phyloP scores from a whole-genome alignment of 768 basidiomycete species.

The Lactarius quietus region DNA sequence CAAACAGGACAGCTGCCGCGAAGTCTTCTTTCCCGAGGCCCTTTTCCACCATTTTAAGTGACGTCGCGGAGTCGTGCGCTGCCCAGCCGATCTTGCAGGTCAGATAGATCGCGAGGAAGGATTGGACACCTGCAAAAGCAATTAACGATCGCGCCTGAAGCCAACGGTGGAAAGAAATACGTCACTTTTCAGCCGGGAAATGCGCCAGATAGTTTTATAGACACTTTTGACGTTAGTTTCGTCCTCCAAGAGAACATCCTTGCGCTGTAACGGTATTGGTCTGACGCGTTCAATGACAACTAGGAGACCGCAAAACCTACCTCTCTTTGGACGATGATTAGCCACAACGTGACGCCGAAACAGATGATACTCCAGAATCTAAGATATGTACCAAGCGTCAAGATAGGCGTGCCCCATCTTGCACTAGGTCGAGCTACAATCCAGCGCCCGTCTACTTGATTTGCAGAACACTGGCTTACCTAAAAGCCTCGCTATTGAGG shows the following conservation, averaged over 20 bases:
- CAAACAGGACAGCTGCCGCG: constrained; percentile 88
- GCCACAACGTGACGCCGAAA: constrained; percentile 81
- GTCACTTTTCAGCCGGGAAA: constrained; percentile 86
- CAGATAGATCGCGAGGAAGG: constrained; percentile 80
- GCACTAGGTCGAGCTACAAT: constrained; percentile 37
- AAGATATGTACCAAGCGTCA: constrained; percentile 75
- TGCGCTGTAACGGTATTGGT: constrained; percentile 50
- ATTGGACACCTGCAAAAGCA: constrained; percentile 72
- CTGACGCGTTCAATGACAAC: background rate
- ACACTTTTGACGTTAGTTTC: constrained; percentile 89
- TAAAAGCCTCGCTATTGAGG: constrained; percentile 91
- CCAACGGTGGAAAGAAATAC: constrained; percentile 18
- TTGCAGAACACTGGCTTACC: constrained; percentile 39
- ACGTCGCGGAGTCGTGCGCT: constrained; percentile 88
- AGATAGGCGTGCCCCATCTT: constrained; percentile 73
- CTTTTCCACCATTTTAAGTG: constrained; percentile 94
- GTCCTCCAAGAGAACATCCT: constrained; percentile 64
- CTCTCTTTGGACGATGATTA: constrained; percentile 86
- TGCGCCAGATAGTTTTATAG: constrained; percentile 92
- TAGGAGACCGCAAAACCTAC: constrained; percentile 40
- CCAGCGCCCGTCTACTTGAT: constrained; percentile 6
- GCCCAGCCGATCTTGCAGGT: constrained; percentile 93
- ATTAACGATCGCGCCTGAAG: background rate
- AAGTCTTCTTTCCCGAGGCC: constrained; percentile 94
- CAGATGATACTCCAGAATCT: constrained; percentile 83